Evolutionary conservation across 2,329 filamentous ascomycete species (phyloP).

Genomic region (Bertia moriformis): DNA sequence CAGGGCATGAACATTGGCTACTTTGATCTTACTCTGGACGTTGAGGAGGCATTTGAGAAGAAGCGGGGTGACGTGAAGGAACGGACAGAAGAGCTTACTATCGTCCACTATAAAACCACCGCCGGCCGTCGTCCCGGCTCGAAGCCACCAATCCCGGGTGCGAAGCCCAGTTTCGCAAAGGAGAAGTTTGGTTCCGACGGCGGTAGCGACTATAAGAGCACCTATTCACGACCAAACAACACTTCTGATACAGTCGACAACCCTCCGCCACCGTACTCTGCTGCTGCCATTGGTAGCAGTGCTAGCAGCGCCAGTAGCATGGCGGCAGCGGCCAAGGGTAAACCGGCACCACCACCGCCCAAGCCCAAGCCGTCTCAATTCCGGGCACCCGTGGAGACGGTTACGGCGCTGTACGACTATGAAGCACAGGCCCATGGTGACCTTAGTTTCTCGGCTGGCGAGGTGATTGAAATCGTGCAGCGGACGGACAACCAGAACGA

Average conservation of each 20-base stretch:
- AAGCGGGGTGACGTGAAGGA: conserved; percentile 84
- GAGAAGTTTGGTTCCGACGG: background rate
- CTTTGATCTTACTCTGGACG: conserved; percentile 80
- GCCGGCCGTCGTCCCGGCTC: conserved; percentile 44
- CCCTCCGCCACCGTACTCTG: background rate
- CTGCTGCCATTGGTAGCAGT: background rate
- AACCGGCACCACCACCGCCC: conserved; percentile 58
- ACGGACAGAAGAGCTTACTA: conserved; percentile 66
- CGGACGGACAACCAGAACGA: conserved; percentile 86
- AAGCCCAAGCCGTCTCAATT: conserved; percentile 70
- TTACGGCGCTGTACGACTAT: conserved; percentile 88
- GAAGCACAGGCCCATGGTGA: conserved; percentile 91
- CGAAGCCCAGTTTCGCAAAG: too few relatives aligned
- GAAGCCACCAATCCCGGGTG: conserved; percentile 9
- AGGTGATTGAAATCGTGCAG: conserved; percentile 74
- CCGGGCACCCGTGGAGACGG: conserved; percentile 58
- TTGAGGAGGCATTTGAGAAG: conserved; percentile 78
- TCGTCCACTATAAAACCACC: conserved; percentile 76
- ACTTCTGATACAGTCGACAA: background rate
- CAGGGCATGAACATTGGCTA: conserved; percentile 94
- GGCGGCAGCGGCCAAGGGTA: conserved; percentile 22
- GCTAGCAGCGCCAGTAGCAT: background rate
- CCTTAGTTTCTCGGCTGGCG: conserved; percentile 75
- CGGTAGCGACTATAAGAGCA: background rate
- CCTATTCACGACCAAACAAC: background rate